Evolutionary conservation across 2,329 filamentous ascomycete genomes (phyloP), one percentile per base, ranked within the genome.

Genomic region (Pseudocercospora pini-densiflorae): DNA sequence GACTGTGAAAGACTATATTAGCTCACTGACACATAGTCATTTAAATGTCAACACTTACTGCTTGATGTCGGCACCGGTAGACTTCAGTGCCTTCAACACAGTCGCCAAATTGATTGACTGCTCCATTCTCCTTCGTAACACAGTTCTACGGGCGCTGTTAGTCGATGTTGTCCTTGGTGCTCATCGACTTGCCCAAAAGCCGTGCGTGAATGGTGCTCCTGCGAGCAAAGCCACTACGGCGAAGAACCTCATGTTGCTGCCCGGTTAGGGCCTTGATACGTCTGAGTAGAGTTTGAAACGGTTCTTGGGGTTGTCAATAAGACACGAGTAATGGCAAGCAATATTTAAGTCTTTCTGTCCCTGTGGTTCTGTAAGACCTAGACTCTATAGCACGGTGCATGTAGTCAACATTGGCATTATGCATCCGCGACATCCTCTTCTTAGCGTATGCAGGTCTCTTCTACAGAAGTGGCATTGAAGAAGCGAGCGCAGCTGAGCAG

Each of bases 41-140:
- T 57, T 9, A 6, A 8, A 10, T 5, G 9, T 12, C 31, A 10
- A 3, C 12, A 36, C 54, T 57, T 57, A 57, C 54, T 31, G 54
- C 54, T 57, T 57, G 54, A 21, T 57, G 54, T 31, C 54, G 54
- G n/a, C 54, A 57, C 9, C 27, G 53, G 29, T 27, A 31, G 8
- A 57, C 53, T n/a, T 57, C 53, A 29, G 1, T 57, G 53, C 54
- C 54, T 29, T 57, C 9, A 36, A 57, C 24, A 33, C 54, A 57
- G n/a, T 36, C 27, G 14, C 54, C 54, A 9, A 36, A 57, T 21
- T 57, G 54, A 8, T 57, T 57, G 9, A 29, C 19, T 16, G 27
- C 27, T 24, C 51, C 51, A 24, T 55, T 55, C 24, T 23, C 51
- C 21, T 7, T 19, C 10, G 19, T 55, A 1, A 55, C 23, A 14